Percentiles rank a stretch among this genome's conserved stretches.
Evolutionary conservation across 495 filamentous ascomycete species (phyloP).

Genomic region (Penicillium lividum): DNA sequence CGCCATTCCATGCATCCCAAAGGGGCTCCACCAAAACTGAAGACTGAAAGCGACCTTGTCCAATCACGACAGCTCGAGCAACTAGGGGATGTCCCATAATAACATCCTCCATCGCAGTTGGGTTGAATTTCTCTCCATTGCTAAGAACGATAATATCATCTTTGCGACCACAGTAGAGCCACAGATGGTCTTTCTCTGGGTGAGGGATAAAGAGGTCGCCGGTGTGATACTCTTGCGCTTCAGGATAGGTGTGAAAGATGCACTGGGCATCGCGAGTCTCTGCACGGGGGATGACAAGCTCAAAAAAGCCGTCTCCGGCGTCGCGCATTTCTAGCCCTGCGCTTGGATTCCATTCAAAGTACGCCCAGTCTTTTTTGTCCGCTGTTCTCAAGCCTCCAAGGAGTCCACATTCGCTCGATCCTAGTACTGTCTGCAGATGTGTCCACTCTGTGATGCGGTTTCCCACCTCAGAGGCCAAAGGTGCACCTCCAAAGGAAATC

Average conservation of each 20-base stretch:
- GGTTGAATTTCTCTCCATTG: constrained; percentile 21
- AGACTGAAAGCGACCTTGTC: constrained; percentile 11
- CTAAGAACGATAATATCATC: constrained; percentile 41
- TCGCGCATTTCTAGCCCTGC: constrained; percentile 41
- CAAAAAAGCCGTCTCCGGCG: constrained; percentile 45
- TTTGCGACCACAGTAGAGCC: constrained; percentile 30
- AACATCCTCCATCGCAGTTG: constrained; percentile 12
- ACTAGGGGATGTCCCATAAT: constrained; percentile 13
- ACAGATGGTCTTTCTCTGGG: constrained; percentile 21
- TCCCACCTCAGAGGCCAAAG: constrained; percentile 9
- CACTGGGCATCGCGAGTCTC: constrained; percentile 5
- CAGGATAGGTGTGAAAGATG: constrained; percentile 18
- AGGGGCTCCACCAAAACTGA: constrained; percentile 14
- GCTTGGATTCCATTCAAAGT: constrained; percentile 47
- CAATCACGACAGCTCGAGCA: constrained; percentile 6
- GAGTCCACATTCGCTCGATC: constrained; percentile 15
- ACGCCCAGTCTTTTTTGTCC: constrained; percentile 47
- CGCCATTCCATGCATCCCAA: constrained; percentile 15
- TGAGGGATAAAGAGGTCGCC: constrained; percentile 20
- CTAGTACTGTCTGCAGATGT: constrained; percentile 15
- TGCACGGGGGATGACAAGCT: constrained; percentile 33
- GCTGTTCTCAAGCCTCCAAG: constrained; percentile 5
- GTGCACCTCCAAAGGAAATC: constrained; percentile 12
- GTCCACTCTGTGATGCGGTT: constrained; percentile 10
- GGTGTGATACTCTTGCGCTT: constrained; percentile 14